Evolutionary conservation across 805 yeast species (phyloP).

Genomic region (Millerozyma miso): DNA sequence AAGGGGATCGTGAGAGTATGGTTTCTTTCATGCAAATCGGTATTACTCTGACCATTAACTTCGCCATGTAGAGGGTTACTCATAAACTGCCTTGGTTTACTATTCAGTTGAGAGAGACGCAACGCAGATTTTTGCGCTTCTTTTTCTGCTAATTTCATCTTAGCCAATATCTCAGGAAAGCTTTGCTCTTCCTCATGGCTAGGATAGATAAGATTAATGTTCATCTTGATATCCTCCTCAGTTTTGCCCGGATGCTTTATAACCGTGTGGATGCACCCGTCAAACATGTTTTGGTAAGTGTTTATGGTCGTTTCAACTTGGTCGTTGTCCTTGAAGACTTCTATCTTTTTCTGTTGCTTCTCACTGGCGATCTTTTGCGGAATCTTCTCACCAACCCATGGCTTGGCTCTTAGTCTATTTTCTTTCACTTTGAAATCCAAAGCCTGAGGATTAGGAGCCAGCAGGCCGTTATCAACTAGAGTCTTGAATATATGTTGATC

Average conservation of each 20-base stretch:
- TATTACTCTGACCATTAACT: neutral
- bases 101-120: neutral
- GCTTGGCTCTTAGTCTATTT: constrained; percentile 48
- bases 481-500: constrained; percentile 15
- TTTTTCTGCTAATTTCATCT: constrained; percentile 30
- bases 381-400: constrained; percentile 65
- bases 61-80: neutral
- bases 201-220: constrained; percentile 55
- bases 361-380: constrained; percentile 29
- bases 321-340: constrained; percentile 22
- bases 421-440: constrained; percentile 56
- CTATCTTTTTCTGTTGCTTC: constrained; percentile 25
- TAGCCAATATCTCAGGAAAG: constrained; percentile 61
- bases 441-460: constrained; percentile 48
- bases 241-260: constrained; percentile 55
- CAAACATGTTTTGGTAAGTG: constrained; percentile 52
- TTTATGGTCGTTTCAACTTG: constrained; percentile 16
- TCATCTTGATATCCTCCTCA: constrained; percentile 55
- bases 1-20: constrained; percentile 43
- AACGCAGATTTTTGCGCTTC: neutral
- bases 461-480: constrained; percentile 16
- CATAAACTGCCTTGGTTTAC: neutral
- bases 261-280: constrained; percentile 34
- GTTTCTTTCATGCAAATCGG: constrained; percentile 7
- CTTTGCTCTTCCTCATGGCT: constrained; percentile 48